Conservation (phyloP, 805 yeast species). For the Kodamaea nitidulidarum region DNA sequence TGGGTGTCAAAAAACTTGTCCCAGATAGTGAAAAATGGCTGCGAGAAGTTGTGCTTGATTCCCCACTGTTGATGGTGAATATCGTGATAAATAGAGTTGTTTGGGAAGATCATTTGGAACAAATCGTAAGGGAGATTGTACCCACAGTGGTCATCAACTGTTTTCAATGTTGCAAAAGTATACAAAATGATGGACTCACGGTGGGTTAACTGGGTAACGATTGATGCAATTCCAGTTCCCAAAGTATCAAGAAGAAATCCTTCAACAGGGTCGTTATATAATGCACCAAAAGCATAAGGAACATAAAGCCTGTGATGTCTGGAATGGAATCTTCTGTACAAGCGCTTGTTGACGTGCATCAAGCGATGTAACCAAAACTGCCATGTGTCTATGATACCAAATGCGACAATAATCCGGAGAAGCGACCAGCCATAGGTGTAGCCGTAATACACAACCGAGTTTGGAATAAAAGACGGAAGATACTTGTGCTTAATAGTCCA, state of each 20-base stretch:
- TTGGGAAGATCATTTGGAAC: constrained; percentile 87
- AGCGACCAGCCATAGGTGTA: constrained; percentile 65
- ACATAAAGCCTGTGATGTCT: constrained; percentile 92
- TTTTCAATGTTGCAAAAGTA: constrained; percentile 89
- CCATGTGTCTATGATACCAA: constrained; percentile 86
- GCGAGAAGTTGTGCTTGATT: constrained; percentile 85
- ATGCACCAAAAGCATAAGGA: constrained; percentile 95
- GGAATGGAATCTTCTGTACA: constrained; percentile 83
- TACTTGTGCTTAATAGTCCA: constrained; percentile 43
- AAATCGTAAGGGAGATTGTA: constrained; percentile 88
- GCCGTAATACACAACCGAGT: constrained; percentile 41
- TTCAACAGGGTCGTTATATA: constrained; percentile 90
- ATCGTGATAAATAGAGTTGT: constrained; percentile 93
- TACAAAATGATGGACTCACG: constrained; percentile 73
- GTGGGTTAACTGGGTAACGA: constrained; percentile 59
- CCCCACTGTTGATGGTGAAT: constrained; percentile 98
- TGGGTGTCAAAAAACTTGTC: constrained; percentile 70
- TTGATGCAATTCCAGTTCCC: constrained; percentile 83
- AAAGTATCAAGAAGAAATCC: constrained; percentile 88
- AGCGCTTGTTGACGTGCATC: constrained; percentile 77
- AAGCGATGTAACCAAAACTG: constrained; percentile 84
- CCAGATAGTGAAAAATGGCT: constrained; percentile 96
- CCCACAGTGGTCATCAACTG: constrained; percentile 99
- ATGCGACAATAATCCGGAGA: constrained; percentile 56
- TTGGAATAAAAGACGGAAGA: constrained; percentile 43